These are phyloP conservation scores for Colletotrichum chlorophyti DNA, from an alignment of 2,329 filamentous ascomycete species.

Conservation along the genomic window DNA sequence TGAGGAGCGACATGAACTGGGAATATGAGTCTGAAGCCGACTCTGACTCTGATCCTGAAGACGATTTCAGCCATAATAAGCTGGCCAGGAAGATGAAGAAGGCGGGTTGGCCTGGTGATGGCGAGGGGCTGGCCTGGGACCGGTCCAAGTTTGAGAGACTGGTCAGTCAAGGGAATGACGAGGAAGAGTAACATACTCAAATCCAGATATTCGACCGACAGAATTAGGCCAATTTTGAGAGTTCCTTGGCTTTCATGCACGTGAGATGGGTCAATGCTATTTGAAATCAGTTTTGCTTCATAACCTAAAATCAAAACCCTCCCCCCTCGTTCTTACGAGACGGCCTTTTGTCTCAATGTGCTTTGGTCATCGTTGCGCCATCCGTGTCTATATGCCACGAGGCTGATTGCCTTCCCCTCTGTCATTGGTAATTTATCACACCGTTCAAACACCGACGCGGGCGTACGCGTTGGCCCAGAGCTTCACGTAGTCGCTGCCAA, in stretches of 20 bases:
- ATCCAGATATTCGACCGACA: no score
- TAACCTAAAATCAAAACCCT: no score
- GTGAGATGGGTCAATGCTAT: no score
- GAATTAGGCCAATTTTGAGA: no score
- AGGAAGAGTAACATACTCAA: neutral
- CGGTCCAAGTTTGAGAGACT: slow-evolving; percentile 13
- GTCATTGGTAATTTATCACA: no score
- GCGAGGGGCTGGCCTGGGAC: slow-evolving; percentile 17
- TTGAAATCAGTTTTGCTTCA: no score
- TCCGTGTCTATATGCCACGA: no score
- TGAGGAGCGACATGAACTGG: slow-evolving; percentile 9
- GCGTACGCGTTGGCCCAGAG: neutral
- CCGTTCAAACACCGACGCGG: neutral
- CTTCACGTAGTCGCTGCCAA: neutral
- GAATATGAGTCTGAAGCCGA: slow-evolving; percentile 7
- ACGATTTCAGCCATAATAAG: slow-evolving; percentile 9
- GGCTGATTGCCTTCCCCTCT: no score
- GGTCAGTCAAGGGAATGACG: neutral
- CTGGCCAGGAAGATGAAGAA: slow-evolving; percentile 21
- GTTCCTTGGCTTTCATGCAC: no score
- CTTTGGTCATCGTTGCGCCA: no score
- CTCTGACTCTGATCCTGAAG: slow-evolving; percentile 12
- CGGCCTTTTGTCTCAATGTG: no score
- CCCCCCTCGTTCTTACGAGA: no score
- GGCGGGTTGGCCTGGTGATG: slow-evolving; percentile 27